Evolutionary conservation across 2,329 filamentous ascomycete genomes (phyloP).

Genomic region (Cordyceps militaris): DNA sequence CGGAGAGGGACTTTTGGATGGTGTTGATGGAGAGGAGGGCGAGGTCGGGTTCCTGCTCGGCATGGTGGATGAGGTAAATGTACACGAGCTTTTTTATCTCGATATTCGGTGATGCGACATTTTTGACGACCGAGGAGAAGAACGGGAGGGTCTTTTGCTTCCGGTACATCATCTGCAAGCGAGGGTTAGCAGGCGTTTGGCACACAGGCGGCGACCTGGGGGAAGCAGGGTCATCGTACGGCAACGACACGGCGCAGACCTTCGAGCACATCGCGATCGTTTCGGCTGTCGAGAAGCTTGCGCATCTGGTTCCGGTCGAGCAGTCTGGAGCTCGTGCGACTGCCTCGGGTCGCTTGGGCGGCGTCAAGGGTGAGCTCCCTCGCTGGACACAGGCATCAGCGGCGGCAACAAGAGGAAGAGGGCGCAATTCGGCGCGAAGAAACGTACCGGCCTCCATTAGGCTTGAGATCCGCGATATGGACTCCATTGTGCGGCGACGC

Average conservation of each 20-base stretch:
- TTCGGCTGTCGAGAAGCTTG: conserved; percentile 88
- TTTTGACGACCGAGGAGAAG: conserved; percentile 98
- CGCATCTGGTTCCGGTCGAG: conserved; percentile 80
- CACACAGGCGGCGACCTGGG: conserved; percentile 10
- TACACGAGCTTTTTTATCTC: conserved; percentile 98
- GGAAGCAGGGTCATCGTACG: conserved; percentile 44
- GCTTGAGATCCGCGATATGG: conserved; percentile 85
- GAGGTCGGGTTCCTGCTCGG: conserved; percentile 91
- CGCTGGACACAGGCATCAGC: conserved; percentile 45
- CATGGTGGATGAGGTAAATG: conserved; percentile 95
- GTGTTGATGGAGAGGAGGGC: conserved; percentile 96
- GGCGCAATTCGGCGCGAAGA: neutral
- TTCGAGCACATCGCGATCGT: conserved; percentile 87
- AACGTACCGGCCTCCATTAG: conserved; percentile 85
- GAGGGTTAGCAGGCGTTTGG: neutral
- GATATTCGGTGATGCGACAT: conserved; percentile 86
- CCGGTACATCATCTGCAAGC: conserved; percentile 84
- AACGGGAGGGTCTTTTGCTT: conserved; percentile 81
- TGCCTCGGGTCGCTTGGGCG: conserved; percentile 73
- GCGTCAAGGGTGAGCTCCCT: conserved; percentile 97
- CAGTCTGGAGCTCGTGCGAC: conserved; percentile 53
- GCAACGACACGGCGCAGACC: conserved; percentile 82
- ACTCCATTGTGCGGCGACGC: conserved; percentile 63
- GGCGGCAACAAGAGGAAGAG: conserved; percentile 13
- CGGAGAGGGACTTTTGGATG: conserved; percentile 94